Evolutionary conservation across 495 filamentous ascomycete genomes (phyloP).

Genomic region (Podospora tetraspora): DNA sequence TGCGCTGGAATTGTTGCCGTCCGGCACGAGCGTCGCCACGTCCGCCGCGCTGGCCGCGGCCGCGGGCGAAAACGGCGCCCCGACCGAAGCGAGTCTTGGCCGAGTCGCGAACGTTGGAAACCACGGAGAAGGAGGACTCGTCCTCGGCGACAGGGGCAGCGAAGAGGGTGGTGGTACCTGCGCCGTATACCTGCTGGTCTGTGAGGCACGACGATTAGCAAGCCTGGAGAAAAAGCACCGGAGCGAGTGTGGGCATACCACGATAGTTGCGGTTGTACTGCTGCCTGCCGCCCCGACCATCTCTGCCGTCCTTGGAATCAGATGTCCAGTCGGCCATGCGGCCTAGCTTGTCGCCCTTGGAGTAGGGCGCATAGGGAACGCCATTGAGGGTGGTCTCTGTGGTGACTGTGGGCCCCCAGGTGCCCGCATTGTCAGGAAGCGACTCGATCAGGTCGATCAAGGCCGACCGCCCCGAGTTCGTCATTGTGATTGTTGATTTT

Average conservation of each 20-base stretch:
- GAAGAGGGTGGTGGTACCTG: slow-evolving; percentile 80
- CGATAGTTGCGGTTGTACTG: slow-evolving; percentile 89
- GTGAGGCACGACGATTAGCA: background rate
- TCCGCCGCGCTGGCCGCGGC: slow-evolving; percentile 72
- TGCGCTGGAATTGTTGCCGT: slow-evolving; percentile 46
- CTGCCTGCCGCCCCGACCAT: slow-evolving; percentile 70
- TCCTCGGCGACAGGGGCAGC: slow-evolving; percentile 87
- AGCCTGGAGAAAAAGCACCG: background rate
- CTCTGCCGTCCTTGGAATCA: slow-evolving; percentile 79
- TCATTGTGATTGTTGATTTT: slow-evolving; percentile 24
- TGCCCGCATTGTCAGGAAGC: slow-evolving; percentile 53
- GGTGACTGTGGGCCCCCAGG: slow-evolving; percentile 82
- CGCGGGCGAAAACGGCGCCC: slow-evolving; percentile 80
- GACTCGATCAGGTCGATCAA: slow-evolving; percentile 53
- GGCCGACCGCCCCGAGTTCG: slow-evolving; percentile 27
- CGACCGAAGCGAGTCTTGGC: slow-evolving; percentile 83
- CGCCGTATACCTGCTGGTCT: slow-evolving; percentile 98
- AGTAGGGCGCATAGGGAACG: slow-evolving; percentile 95
- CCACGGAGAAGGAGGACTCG: slow-evolving; percentile 95
- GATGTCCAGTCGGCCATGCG: slow-evolving; percentile 98
- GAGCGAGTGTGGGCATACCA: slow-evolving; percentile 50
- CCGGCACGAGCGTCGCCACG: slow-evolving; percentile 67
- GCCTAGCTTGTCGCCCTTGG: slow-evolving; percentile 96
- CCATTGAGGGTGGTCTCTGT: slow-evolving; percentile 83
- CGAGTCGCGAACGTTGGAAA: slow-evolving; percentile 84